A percentile compares a stretch with the other conserved stretches of the same genome.
Conservation (phyloP, 208 protist genomes). For the Tritrichomonas foetus region DNA sequence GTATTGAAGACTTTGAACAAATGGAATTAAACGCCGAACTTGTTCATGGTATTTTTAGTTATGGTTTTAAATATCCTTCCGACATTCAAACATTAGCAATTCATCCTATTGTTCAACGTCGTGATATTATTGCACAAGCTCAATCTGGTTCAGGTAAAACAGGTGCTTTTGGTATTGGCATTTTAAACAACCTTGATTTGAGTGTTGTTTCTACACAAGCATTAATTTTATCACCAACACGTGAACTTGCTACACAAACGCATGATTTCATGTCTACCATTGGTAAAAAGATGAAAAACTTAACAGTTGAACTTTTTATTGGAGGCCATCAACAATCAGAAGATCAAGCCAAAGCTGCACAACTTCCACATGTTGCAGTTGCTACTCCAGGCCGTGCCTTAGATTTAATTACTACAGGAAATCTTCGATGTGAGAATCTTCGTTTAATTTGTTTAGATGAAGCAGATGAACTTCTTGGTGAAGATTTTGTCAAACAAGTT, state of each 20-base stretch:
- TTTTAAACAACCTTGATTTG: constrained; percentile 51
- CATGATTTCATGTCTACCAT: constrained; percentile 73
- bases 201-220: constrained; percentile 72
- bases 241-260: constrained; percentile 92
- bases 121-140: constrained; percentile 92
- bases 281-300: constrained; percentile 82
- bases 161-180: constrained; percentile 80
- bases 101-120: constrained; percentile 63
- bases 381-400: constrained; percentile 95
- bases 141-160: constrained; percentile 97
- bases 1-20: constrained; percentile 77
- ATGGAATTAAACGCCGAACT: constrained; percentile 92
- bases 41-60: constrained; percentile 91
- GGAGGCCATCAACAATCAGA: constrained; percentile 85
- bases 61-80: constrained; percentile 91
- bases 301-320: constrained; percentile 64
- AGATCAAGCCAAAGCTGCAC: constrained; percentile 77
- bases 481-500: constrained; percentile 90
- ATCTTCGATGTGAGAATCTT: constrained; percentile 65
- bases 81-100: constrained; percentile 96
- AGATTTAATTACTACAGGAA: constrained; percentile 86
- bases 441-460: constrained; percentile 95
- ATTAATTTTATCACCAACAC: constrained; percentile 88
- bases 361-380: constrained; percentile 78
- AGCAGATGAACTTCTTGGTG: constrained; percentile 94